Conservation (phyloP, 164 flowering plant species). For the Protea cynaroides region DNA sequence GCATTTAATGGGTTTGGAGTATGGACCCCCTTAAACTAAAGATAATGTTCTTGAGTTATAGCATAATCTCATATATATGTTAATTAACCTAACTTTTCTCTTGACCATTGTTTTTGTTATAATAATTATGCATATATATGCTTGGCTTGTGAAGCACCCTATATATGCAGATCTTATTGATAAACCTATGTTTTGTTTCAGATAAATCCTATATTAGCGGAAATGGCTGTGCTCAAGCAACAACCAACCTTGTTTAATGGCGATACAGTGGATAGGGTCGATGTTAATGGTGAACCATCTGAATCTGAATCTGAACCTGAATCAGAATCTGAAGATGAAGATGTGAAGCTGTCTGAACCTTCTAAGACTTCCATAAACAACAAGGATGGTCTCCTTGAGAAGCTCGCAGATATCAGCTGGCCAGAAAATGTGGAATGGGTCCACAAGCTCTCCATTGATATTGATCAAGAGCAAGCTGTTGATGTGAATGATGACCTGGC, state of each 20-base stretch:
- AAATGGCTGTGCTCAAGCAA: constrained; percentile 18
- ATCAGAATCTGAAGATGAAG: constrained; percentile 43
- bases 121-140: background rate
- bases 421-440: constrained; percentile 73
- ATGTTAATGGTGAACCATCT: constrained; percentile 20
- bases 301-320: constrained; percentile 46
- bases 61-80: no score
- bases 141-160: background rate
- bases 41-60: no score
- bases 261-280: constrained; percentile 16
- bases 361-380: constrained; percentile 55
- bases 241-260: constrained; percentile 7
- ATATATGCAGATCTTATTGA: background rate
- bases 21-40: no score
- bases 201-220: constrained; percentile 1
- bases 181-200: background rate
- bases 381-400: constrained; percentile 64
- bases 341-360: constrained; percentile 49
- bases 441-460: constrained; percentile 53
- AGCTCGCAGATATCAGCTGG: constrained; percentile 78
- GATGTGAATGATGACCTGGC: constrained; percentile 87
- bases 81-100: no score
- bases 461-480: constrained; percentile 51
- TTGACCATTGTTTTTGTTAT: no score
- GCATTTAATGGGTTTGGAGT: no score